Percentiles rank a stretch among this genome's conserved stretches.
phyloP scores from a whole-genome alignment of 2,329 filamentous ascomycete genomes.

The Fusarium succisae region DNA sequence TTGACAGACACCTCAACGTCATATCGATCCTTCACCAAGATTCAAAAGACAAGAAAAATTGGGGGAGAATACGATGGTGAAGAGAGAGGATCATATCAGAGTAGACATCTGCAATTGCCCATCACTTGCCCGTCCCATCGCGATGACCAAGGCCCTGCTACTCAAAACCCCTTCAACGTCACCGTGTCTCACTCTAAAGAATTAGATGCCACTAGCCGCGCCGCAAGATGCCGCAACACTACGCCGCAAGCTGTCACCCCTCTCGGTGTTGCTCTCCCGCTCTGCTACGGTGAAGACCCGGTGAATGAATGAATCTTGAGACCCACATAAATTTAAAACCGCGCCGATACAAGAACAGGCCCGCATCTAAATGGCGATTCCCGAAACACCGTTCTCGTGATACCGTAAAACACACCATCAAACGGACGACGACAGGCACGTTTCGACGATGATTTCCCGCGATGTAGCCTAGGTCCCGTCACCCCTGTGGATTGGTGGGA shows the following conservation, averaged over 20 bases:
- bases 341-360: neutral
- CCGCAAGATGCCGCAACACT: constrained; percentile 12
- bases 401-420: constrained; percentile 30
- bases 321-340: neutral
- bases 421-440: constrained; percentile 27
- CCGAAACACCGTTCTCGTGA: constrained; percentile 7
- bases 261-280: constrained; percentile 15
- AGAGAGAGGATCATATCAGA: neutral
- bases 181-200: neutral
- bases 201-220: neutral
- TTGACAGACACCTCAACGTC: neutral
- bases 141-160: neutral
- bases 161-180: neutral
- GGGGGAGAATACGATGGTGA: neutral
- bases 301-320: neutral
- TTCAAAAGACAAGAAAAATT: neutral
- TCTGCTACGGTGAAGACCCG: neutral
- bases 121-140: neutral
- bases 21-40: neutral
- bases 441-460: constrained; percentile 42
- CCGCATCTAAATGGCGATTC: constrained; percentile 21
- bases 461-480: neutral
- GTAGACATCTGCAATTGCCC: neutral
- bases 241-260: neutral
- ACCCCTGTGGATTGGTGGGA: no score